These are phyloP conservation scores for Rhynchosporium secalis DNA, from an alignment of 2,329 filamentous ascomycete species.

Conservation along the genomic window DNA sequence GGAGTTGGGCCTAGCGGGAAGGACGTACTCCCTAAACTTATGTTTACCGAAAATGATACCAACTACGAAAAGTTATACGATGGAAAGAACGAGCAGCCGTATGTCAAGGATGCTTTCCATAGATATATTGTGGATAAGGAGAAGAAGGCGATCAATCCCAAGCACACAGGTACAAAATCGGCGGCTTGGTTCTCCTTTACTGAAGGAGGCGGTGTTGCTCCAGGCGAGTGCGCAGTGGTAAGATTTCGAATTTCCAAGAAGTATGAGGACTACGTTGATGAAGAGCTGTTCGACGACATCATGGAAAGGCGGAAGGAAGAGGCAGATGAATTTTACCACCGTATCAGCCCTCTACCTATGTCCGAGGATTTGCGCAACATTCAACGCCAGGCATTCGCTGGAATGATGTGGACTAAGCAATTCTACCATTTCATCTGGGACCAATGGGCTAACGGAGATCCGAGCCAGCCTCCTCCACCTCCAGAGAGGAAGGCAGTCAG, in stretches of 20 bases:
- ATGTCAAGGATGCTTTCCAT: slow-evolving; percentile 96
- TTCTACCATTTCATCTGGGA: slow-evolving; percentile 98
- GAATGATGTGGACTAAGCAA: slow-evolving; percentile 99
- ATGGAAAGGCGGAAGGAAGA: slow-evolving; percentile 85
- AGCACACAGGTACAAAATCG: slow-evolving; percentile 78
- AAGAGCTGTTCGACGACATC: slow-evolving; percentile 88
- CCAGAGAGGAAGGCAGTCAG: slow-evolving; percentile 75
- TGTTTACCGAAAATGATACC: slow-evolving; percentile 96
- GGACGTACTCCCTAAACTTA: slow-evolving; percentile 79
- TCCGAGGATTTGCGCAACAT: slow-evolving; percentile 91
- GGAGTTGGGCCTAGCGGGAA: slow-evolving; percentile 75
- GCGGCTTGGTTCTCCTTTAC: slow-evolving; percentile 93
- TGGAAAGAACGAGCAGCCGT: slow-evolving; percentile 75
- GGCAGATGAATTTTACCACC: slow-evolving; percentile 93
- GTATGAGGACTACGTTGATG: slow-evolving; percentile 77
- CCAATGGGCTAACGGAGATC: slow-evolving; percentile 95
- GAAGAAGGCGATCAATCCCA: slow-evolving; percentile 79
- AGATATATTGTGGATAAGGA: slow-evolving; percentile 80
- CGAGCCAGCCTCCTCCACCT: slow-evolving; percentile 82
- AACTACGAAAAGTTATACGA: slow-evolving; percentile 78
- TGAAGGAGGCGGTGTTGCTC: slow-evolving; percentile 80
- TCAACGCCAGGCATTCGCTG: slow-evolving; percentile 88
- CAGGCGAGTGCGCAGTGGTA: slow-evolving; percentile 92
- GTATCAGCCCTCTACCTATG: slow-evolving; percentile 91
- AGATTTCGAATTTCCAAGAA: slow-evolving; percentile 84